Evolutionary conservation across 768 basidiomycete species (phyloP).

Genomic region (Paxillus involutus): DNA sequence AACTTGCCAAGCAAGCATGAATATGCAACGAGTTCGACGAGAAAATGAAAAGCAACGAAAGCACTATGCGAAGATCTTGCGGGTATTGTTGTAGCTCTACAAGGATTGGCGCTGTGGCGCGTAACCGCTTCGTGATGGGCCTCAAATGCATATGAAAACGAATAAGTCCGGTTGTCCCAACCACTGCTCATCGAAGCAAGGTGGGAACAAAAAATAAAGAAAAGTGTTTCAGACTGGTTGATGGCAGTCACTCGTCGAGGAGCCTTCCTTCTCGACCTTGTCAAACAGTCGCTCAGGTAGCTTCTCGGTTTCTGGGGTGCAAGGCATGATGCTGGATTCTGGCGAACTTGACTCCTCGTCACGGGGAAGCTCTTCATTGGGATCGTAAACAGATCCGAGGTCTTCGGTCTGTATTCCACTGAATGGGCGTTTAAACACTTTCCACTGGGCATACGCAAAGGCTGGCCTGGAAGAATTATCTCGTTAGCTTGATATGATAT

Average conservation of each 20-base stretch:
- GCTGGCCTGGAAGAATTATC: slow-evolving; percentile 39
- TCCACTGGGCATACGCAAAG: slow-evolving; percentile 55
- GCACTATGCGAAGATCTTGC: slow-evolving; percentile 11
- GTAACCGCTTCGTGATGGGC: slow-evolving; percentile 7
- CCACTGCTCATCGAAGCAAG: background rate
- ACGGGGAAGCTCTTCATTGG: slow-evolving; percentile 15
- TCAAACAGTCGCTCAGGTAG: slow-evolving; percentile 2
- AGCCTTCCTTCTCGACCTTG: slow-evolving; percentile 5
- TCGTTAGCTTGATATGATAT: background rate
- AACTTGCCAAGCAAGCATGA: background rate
- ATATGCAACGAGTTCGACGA: background rate
- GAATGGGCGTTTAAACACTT: slow-evolving; percentile 51
- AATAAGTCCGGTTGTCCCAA: background rate
- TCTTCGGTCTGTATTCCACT: slow-evolving; percentile 27
- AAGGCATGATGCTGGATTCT: slow-evolving; percentile 8
- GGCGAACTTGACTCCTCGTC: slow-evolving; percentile 22
- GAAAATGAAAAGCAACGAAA: slow-evolving; percentile 3
- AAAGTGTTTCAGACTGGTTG: background rate
- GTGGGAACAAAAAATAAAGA: background rate
- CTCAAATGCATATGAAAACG: slow-evolving; percentile 9
- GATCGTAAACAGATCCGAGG: slow-evolving; percentile 25
- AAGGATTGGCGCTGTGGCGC: slow-evolving; percentile 1
- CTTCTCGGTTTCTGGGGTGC: slow-evolving; percentile 22
- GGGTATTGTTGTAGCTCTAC: slow-evolving; percentile 22
- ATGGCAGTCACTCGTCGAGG: background rate